Base-by-base conservation (phyloP, 108 stramenopile species). In the Nitzschia inconspicua region DNA sequence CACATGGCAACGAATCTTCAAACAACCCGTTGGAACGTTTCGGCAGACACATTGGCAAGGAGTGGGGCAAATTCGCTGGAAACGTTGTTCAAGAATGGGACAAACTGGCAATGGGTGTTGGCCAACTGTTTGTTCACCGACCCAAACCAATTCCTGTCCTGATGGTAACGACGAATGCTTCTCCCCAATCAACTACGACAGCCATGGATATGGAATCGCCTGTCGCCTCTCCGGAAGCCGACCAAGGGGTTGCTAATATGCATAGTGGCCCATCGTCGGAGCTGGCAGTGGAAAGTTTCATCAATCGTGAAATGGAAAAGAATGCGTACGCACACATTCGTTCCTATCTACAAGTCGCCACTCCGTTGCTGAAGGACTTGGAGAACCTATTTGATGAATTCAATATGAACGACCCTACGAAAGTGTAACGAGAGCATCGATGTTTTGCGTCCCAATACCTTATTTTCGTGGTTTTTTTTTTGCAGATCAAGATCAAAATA, bases 381-480 rank as follows among this genome's bases (percentile, higher is more conserved):
- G 65, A 54, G 4, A 29, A 23, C 8, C 46, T 86, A 6, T 80
- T 82, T 44, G 73, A 79, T 26, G 78, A 82, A 51, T 56, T 86
- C 57, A 80, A 82, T 31, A 81, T 80, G 79, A 66, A 86, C 47
- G 85, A 86, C 69, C 85, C 80, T 22, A 75, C 78, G 18, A 86
- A 86, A 66, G 85, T 86, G 9, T 86, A 69, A 78, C 2, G 10
- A 27, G 22, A 13, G 20, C n/a, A n/a, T n/a, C n/a, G n/a, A n/a
- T n/a, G n/a, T n/a, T n/a, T n/a, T n/a, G n/a, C n/a, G n/a, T n/a
- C n/a, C n/a, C n/a, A n/a, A n/a, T n/a, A n/a, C n/a, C n/a, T n/a
- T n/a, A n/a, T n/a, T n/a, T n/a, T n/a, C n/a, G n/a, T n/a, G n/a
- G n/a, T n/a, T n/a, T n/a, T n/a, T n/a, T n/a, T n/a, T n/a, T n/a